Evolutionary conservation across 306 rosid genomes (phyloP).

Genomic region (Corylus avellana): DNA sequence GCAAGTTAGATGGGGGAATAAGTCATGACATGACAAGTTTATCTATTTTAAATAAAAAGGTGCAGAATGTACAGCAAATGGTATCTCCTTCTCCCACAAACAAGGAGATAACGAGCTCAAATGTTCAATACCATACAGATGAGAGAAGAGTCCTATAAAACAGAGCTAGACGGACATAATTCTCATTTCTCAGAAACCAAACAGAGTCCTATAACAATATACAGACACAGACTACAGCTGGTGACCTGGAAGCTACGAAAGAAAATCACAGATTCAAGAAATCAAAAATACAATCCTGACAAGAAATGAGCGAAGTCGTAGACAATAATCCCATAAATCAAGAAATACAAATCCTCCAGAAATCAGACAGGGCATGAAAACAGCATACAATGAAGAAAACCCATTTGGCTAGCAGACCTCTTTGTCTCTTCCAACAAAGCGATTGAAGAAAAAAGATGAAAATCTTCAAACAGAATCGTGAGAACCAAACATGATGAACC

Average conservation of each 20-base stretch:
- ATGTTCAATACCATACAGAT: background rate
- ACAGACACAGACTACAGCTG: background rate
- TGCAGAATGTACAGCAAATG: background rate
- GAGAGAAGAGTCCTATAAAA: background rate
- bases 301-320: background rate
- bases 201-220: background rate
- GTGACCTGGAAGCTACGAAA: background rate
- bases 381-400: background rate
- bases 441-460: background rate
- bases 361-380: background rate
- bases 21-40: no score
- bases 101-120: background rate
- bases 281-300: background rate
- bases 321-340: background rate
- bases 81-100: background rate
- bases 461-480: background rate
- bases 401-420: background rate
- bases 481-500: slow-evolving; percentile 3
- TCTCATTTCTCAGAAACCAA: background rate
- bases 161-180: background rate
- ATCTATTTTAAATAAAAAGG: no score
- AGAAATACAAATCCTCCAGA: no score
- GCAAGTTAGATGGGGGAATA: no score
- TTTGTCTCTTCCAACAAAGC: background rate
- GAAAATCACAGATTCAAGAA: background rate